These are phyloP conservation scores for Aurantiochytrium sp. DNA, from an alignment of 108 stramenopile genomes.

Conservation along the genomic window DNA sequence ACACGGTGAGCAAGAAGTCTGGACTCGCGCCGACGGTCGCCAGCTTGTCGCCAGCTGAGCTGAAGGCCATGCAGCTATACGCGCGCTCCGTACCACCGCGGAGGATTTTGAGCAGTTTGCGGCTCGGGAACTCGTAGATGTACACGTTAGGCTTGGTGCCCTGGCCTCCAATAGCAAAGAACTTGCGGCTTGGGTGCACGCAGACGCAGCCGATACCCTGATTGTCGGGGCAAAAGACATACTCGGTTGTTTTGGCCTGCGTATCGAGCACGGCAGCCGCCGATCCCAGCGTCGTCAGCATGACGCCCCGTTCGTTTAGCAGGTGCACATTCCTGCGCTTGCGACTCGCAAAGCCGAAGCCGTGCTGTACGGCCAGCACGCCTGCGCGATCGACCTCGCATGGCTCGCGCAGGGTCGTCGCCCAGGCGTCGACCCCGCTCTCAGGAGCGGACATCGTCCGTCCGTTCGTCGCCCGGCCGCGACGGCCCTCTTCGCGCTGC, in stretches of 20 bases:
- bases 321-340: constrained; percentile 7
- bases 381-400: not conserved
- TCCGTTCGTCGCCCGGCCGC: no score
- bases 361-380: not conserved
- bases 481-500: no score
- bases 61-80: constrained; percentile 51
- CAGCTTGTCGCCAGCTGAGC: constrained; percentile 46
- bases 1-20: constrained; percentile 63
- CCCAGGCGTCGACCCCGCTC: not conserved
- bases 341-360: not conserved
- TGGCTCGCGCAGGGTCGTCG: not conserved
- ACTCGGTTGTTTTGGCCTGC: constrained; percentile 33
- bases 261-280: constrained; percentile 39
- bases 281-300: constrained; percentile 32
- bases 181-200: constrained; percentile 31
- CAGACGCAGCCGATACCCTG: constrained; percentile 29
- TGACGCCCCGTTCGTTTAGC: not conserved
- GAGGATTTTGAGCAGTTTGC: constrained; percentile 35
- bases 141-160: constrained; percentile 40
- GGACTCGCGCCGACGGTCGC: constrained; percentile 56
- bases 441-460: no score
- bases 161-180: constrained; percentile 40
- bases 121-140: constrained; percentile 39
- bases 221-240: constrained; percentile 42
- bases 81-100: constrained; percentile 54